Conservation (phyloP, 2,329 filamentous ascomycete genomes). For the Xylariaceae sp. region DNA sequence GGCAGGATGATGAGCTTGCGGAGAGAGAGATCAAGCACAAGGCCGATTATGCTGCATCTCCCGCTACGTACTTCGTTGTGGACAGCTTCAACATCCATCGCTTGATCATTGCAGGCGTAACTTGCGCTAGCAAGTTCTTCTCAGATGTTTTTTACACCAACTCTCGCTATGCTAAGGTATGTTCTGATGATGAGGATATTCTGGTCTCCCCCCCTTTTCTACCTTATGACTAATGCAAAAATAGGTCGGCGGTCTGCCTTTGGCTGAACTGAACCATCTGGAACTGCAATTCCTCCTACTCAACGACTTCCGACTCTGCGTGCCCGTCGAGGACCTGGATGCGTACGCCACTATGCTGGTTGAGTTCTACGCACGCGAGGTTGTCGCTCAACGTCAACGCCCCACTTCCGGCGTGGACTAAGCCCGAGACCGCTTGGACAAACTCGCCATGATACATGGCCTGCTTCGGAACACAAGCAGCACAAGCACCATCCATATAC, state of each 20-base stretch:
- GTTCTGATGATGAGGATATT: conserved; percentile 24
- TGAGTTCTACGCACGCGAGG: conserved; percentile 92
- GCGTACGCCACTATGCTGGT: conserved; percentile 98
- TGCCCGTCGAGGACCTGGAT: conserved; percentile 92
- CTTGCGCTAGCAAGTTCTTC: conserved; percentile 98
- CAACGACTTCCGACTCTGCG: conserved; percentile 91
- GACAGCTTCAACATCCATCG: conserved; percentile 99
- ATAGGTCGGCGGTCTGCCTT: conserved; percentile 87
- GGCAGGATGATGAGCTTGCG: conserved; percentile 39
- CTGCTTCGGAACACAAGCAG: background rate
- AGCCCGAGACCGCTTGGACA: conserved; percentile 1
- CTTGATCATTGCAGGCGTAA: conserved; percentile 92
- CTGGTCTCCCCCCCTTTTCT: background rate
- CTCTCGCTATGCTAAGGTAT: conserved; percentile 96
- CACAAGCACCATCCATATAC: conserved; percentile 8
- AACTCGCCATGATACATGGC: background rate
- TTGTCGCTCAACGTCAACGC: conserved; percentile 48
- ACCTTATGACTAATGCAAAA: conserved; percentile 19
- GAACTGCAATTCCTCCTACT: conserved; percentile 93
- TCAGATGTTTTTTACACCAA: conserved; percentile 99
- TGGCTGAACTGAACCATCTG: conserved; percentile 89
- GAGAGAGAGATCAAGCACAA: conserved; percentile 11
- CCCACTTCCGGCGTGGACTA: conserved; percentile 17
- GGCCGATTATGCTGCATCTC: conserved; percentile 30
- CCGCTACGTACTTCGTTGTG: conserved; percentile 75